Conservation (phyloP, 2,329 filamentous ascomycete species). For the Exophiala phaeomuriformis region DNA sequence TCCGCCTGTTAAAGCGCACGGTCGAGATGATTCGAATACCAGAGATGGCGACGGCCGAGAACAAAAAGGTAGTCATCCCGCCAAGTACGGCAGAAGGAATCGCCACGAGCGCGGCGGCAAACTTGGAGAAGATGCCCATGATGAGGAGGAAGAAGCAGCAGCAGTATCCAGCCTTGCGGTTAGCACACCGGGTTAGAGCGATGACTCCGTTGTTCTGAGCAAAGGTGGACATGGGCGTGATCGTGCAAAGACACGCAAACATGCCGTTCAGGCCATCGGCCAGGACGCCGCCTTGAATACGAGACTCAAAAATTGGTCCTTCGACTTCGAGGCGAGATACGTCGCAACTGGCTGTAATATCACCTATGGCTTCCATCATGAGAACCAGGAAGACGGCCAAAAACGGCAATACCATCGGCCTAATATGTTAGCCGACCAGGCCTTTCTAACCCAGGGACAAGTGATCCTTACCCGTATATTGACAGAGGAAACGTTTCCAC, state of each 20-base stretch:
- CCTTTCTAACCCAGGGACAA: no score
- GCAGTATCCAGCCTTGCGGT: constrained; percentile 3
- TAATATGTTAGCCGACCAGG: neutral
- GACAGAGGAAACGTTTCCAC: constrained; percentile 66
- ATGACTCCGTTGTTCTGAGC: constrained; percentile 84
- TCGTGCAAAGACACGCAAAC: constrained; percentile 68
- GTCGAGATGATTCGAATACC: constrained; percentile 69
- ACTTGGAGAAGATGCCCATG: constrained; percentile 78
- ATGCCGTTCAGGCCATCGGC: constrained; percentile 71
- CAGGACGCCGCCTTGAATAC: constrained; percentile 71
- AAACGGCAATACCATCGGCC: constrained; percentile 62
- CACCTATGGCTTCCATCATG: constrained; percentile 73
- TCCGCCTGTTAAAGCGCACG: constrained; percentile 68
- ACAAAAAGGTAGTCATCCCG: constrained; percentile 74
- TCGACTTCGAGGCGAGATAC: constrained; percentile 69
- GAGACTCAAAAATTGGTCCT: constrained; percentile 63
- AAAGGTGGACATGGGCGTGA: constrained; percentile 72
- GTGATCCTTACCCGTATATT: constrained; percentile 49
- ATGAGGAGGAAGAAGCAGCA: constrained; percentile 61
- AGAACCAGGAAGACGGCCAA: constrained; percentile 61
- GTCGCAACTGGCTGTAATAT: constrained; percentile 74
- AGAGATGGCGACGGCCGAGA: constrained; percentile 66
- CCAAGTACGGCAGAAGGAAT: constrained; percentile 63
- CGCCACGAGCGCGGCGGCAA: constrained; percentile 68
- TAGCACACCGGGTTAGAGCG: constrained; percentile 68